A percentile compares a stretch with the other conserved stretches of the same genome.
Conservation (phyloP, 2,329 filamentous ascomycete species). For the Rhexocercosporidium sp. region DNA sequence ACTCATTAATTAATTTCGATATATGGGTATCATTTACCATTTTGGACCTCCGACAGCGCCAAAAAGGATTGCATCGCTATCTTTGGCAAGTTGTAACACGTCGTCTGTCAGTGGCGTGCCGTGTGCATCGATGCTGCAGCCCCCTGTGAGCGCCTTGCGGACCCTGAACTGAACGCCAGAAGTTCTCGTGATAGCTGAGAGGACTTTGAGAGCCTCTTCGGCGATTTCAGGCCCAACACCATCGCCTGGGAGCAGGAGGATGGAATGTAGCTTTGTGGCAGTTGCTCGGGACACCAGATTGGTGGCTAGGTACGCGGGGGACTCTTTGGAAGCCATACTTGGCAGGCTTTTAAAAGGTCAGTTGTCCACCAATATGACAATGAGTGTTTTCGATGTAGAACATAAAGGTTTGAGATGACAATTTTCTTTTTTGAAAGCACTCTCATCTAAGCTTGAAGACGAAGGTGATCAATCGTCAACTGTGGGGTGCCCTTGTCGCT, state of each 20-base stretch:
- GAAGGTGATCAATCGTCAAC: background rate
- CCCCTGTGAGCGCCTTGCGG: constrained; percentile 9
- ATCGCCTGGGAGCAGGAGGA: constrained; percentile 53
- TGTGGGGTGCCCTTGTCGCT: background rate
- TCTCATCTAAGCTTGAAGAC: background rate
- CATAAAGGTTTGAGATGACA: background rate
- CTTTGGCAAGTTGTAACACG: constrained; percentile 78
- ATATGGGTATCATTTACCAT: constrained; percentile 42
- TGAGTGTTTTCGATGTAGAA: background rate
- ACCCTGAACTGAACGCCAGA: constrained; percentile 14
- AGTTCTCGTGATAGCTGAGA: constrained; percentile 45
- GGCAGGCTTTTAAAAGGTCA: background rate
- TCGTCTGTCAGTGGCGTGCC: constrained; percentile 80
- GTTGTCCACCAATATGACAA: background rate
- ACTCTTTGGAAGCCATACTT: constrained; percentile 3
- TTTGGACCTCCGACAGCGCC: constrained; percentile 76
- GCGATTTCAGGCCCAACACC: constrained; percentile 55
- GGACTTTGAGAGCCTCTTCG: constrained; percentile 51
- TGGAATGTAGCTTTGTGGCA: constrained; percentile 19
- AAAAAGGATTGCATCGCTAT: constrained; percentile 84
- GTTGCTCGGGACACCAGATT: background rate
- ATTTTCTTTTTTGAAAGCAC: background rate
- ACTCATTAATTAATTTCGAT: background rate
- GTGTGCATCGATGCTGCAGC: constrained; percentile 79
- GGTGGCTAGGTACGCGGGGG: background rate